These are phyloP conservation scores for Incumbomyces delicatus DNA, from an alignment of 2,329 filamentous ascomycete species.

Conservation along the genomic window DNA sequence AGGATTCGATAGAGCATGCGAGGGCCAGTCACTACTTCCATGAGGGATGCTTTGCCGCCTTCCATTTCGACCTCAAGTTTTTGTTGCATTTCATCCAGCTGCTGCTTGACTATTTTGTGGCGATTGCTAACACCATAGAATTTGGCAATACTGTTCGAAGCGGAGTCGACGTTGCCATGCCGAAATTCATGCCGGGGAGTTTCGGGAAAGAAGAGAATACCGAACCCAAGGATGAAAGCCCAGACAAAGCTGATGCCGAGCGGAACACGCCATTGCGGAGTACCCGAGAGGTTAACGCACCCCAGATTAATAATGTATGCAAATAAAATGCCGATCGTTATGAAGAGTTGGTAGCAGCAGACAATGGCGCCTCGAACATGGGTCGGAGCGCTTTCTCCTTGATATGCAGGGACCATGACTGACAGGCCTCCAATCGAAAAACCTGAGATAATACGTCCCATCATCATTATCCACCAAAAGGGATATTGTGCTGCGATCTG, in stretches of 20 bases:
- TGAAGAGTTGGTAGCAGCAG: constrained; percentile 37
- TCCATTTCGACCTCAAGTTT: constrained; percentile 40
- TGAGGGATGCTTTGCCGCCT: constrained; percentile 30
- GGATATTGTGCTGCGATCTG: constrained; percentile 28
- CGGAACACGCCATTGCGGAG: constrained; percentile 13
- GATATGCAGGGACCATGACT: constrained; percentile 32
- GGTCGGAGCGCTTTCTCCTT: constrained; percentile 32
- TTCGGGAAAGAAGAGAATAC: constrained; percentile 48
- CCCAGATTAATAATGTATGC: constrained; percentile 40
- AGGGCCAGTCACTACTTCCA: constrained; percentile 36
- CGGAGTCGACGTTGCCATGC: constrained; percentile 40
- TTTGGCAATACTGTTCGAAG: constrained; percentile 43
- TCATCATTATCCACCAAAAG: constrained; percentile 27
- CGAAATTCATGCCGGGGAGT: constrained; percentile 38
- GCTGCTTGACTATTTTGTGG: constrained; percentile 44
- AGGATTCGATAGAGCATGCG: constrained; percentile 42
- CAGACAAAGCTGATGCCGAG: constrained; percentile 3
- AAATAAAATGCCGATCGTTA: constrained; percentile 32
- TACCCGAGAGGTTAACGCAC: constrained; percentile 31
- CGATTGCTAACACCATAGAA: constrained; percentile 47
- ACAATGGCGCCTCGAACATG: constrained; percentile 40
- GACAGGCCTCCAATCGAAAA: constrained; percentile 33
- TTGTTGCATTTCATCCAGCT: constrained; percentile 49
- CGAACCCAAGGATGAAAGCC: constrained; percentile 43
- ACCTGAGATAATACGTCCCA: constrained; percentile 34